phyloP scores from a whole-genome alignment of 2,329 filamentous ascomycete species.

The Nemania abortiva region DNA sequence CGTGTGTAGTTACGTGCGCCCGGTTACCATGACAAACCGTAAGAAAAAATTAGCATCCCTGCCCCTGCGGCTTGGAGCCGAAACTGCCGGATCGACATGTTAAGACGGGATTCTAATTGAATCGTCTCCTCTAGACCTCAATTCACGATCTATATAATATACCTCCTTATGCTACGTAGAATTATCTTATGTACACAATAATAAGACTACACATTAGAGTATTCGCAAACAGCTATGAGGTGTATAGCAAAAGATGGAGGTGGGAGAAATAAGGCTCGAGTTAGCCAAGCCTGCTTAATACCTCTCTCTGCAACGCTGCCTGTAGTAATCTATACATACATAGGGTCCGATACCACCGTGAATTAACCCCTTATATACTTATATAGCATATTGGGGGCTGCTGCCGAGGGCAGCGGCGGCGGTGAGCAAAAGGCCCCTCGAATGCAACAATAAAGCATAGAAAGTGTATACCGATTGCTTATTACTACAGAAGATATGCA shows the following conservation, averaged over 20 bases:
- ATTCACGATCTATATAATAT: no score
- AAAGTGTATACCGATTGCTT: neutral
- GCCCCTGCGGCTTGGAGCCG: slow-evolving; percentile 22
- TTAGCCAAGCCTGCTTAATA: slow-evolving; percentile 7
- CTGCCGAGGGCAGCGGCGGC: neutral
- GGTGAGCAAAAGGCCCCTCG: neutral
- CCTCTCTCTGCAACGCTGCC: slow-evolving; percentile 1
- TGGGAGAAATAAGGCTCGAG: neutral
- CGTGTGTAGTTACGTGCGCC: slow-evolving; percentile 1
- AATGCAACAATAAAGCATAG: slow-evolving; percentile 3
- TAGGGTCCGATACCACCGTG: neutral
- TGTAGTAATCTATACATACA: slow-evolving; percentile 8
- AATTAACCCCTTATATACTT: neutral
- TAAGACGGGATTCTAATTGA: slow-evolving; percentile 2
- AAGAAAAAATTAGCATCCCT: slow-evolving; percentile 5
- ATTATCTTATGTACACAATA: neutral
- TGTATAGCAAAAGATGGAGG: neutral
- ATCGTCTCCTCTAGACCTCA: neutral
- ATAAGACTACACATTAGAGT: neutral
- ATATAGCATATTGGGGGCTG: slow-evolving; percentile 1
- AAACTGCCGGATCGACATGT: slow-evolving; percentile 36
- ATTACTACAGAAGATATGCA: neutral
- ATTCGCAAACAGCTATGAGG: neutral
- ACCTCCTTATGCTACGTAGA: neutral
- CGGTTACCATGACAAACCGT: slow-evolving; percentile 11